A percentile compares a stretch with the other conserved stretches of the same genome.
These are phyloP conservation scores for Alternaria postmessia DNA, from an alignment of 2,329 filamentous ascomycete species.

Conservation along the genomic window DNA sequence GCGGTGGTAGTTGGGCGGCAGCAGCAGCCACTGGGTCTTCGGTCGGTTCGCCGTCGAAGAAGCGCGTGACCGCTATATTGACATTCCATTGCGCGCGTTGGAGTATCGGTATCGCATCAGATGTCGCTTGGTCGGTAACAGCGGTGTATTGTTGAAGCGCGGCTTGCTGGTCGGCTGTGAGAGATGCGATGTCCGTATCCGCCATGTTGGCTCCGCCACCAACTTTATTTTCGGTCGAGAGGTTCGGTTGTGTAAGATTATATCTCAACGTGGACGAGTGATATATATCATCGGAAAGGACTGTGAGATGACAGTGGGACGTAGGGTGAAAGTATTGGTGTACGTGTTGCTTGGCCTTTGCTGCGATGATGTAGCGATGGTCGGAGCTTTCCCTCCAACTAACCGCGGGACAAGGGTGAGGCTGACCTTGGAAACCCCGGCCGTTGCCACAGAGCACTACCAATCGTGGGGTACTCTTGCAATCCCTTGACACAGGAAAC, in stretches of 20 bases:
- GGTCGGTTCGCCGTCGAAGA: constrained; percentile 94
- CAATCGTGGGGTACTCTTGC: not conserved
- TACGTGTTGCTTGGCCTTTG: constrained; percentile 25
- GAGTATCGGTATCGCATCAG: constrained; percentile 79
- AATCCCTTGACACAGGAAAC: too few relatives aligned
- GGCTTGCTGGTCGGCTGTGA: constrained; percentile 80
- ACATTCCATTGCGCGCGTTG: constrained; percentile 95
- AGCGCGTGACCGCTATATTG: constrained; percentile 93
- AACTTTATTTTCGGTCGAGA: not conserved
- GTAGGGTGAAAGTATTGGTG: constrained; percentile 9
- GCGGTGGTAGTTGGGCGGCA: constrained; percentile 68
- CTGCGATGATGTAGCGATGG: constrained; percentile 27
- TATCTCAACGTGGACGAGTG: not conserved
- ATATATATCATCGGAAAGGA: constrained; percentile 23
- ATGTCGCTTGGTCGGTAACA: constrained; percentile 83
- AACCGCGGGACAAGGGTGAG: constrained; percentile 20
- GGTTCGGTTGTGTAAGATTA: not conserved
- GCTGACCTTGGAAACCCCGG: constrained; percentile 19
- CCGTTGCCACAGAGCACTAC: constrained; percentile 16
- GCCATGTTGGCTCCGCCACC: constrained; percentile 41
- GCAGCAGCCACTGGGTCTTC: constrained; percentile 78
- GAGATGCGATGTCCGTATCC: constrained; percentile 67
- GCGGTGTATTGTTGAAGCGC: constrained; percentile 87
- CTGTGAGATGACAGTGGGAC: constrained; percentile 17
- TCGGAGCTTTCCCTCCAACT: constrained; percentile 19